phyloP scores from a whole-genome alignment of 768 basidiomycete species.

The Lanmaoa pseudosensibilis region DNA sequence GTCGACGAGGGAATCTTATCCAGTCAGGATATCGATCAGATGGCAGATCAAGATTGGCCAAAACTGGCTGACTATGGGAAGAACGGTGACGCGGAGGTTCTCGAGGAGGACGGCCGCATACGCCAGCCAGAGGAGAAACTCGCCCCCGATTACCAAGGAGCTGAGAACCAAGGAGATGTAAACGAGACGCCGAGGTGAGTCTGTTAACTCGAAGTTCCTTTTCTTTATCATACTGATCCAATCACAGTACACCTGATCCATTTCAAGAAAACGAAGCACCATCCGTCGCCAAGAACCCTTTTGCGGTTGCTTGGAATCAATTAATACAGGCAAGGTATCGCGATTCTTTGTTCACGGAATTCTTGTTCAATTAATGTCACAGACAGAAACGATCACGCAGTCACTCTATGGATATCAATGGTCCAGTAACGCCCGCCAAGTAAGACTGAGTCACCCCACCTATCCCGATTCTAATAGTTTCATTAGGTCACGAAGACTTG shows the following conservation, averaged over 20 bases:
- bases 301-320: slow-evolving; percentile 22
- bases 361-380: neutral
- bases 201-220: neutral
- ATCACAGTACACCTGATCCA: neutral
- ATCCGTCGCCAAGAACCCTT: slow-evolving; percentile 14
- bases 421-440: slow-evolving; percentile 21
- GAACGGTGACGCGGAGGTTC: slow-evolving; percentile 12
- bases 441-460: slow-evolving; percentile 4
- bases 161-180: neutral
- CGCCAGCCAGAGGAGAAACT: neutral
- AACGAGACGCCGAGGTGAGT: neutral
- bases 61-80: slow-evolving; percentile 5
- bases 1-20: slow-evolving; percentile 33
- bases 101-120: slow-evolving; percentile 8
- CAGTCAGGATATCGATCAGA: slow-evolving; percentile 36
- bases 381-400: slow-evolving; percentile 30
- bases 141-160: neutral
- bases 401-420: slow-evolving; percentile 14
- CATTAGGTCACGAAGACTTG: slow-evolving; percentile 9
- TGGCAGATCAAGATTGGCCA: slow-evolving; percentile 25
- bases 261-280: neutral
- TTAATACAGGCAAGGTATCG: slow-evolving; percentile 18
- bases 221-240: neutral
- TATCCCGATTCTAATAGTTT: neutral
- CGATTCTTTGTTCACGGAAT: neutral